Evolutionary conservation across 306 rosid genomes (phyloP).

Genomic region (Quercus wislizeni): DNA sequence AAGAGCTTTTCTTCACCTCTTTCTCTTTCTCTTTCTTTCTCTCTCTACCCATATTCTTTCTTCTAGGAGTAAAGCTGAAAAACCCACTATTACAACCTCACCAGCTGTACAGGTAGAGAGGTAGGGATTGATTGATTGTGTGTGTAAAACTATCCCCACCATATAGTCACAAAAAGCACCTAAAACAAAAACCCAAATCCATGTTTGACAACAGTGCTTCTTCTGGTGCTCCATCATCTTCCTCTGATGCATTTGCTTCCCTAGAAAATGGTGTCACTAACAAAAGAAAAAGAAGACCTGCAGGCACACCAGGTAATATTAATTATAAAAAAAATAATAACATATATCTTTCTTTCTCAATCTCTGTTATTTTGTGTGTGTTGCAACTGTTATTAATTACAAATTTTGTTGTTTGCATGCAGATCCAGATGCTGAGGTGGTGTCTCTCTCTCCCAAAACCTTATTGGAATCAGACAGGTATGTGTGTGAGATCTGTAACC

Average conservation of each 20-base stretch:
- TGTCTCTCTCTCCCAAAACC: slow-evolving; percentile 84
- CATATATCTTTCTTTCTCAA: neutral
- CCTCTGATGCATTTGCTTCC: slow-evolving; percentile 39
- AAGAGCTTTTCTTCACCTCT: slow-evolving; percentile 40
- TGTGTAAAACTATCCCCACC: neutral
- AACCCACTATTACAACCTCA: slow-evolving; percentile 46
- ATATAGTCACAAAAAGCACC: slow-evolving; percentile 17
- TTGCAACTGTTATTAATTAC: neutral
- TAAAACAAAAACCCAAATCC: slow-evolving; percentile 30
- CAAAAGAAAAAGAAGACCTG: slow-evolving; percentile 94
- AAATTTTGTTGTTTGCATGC: neutral
- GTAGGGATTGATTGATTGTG: neutral
- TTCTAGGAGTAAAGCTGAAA: slow-evolving; percentile 59
- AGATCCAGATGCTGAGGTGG: slow-evolving; percentile 99
- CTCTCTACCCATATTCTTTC: slow-evolving; percentile 1
- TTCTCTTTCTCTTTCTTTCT: neutral
- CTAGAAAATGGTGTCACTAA: slow-evolving; percentile 50
- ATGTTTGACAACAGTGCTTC: slow-evolving; percentile 54
- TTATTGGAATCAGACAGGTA: slow-evolving; percentile 82
- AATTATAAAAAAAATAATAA: neutral
- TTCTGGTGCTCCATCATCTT: slow-evolving; percentile 44
- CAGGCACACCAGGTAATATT: slow-evolving; percentile 89
- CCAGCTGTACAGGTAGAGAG: slow-evolving; percentile 25
- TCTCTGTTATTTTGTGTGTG: neutral
- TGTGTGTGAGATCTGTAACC: slow-evolving; percentile 98